Evolutionary conservation across 176 grass and related monocot genomes (phyloP), one percentile per base, ranked within the genome.

Genomic region (Melocanna baccifera): DNA sequence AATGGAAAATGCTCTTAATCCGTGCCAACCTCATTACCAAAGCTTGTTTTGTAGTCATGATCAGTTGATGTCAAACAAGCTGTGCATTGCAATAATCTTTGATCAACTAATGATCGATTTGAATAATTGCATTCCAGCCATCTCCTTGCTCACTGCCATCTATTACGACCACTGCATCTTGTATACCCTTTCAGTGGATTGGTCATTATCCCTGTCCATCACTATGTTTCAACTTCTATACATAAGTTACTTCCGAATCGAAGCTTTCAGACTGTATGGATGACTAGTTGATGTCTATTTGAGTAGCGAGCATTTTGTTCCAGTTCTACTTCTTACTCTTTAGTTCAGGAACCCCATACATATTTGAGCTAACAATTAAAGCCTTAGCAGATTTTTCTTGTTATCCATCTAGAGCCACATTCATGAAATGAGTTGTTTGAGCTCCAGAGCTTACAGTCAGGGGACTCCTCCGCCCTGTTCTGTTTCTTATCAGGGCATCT

Each of bases 361-460:
- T 80, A 62, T 62, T 68, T 58, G 68, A 80, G n/a, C 52, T 68
- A 12, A 51, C 42, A 81, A 73, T 18, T 67, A 76, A 68, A 81
- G 20, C 3, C 14, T 36, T 76, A 63, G 18, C 25, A 64, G 1
- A 32, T 13, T 53, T 65, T 70, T 70, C 2, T 81, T 15, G 28
- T 25, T 67, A 23, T 46, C 61, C 23, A 67, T 71, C 58, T 37
- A 67, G 47, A 65, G 66, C 9, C 9, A 14, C n/a, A 83, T 71
- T 39, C 46, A 62, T 45, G 34, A 64, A 22, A 26, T 14, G 13
- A 57, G 30, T 43, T 9, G 9, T 73, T 84, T 79, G 10, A 78
- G 22, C 37, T 50, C 19, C 39, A 26, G 14, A 41, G 41, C 65
- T 59, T 40, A 34, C 41, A 46, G 8, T 55, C 20, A 53, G 45